Percentiles rank a stretch among this genome's conserved stretches.
phyloP scores from a whole-genome alignment of 2,329 filamentous ascomycete species.

The Talaromyces rugulosus region DNA sequence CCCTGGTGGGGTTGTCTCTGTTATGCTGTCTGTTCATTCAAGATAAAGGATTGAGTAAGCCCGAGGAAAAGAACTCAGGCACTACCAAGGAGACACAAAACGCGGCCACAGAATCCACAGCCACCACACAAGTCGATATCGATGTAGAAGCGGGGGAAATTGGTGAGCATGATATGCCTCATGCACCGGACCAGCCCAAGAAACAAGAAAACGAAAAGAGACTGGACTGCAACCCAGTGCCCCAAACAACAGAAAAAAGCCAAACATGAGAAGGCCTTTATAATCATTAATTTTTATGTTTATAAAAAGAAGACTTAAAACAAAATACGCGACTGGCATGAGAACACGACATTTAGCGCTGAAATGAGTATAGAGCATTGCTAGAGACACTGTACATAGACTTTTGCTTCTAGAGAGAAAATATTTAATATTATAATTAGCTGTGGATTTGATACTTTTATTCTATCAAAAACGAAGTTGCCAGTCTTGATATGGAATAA shows the following conservation, averaged over 20 bases:
- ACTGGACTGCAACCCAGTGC: background rate
- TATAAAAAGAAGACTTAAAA: background rate
- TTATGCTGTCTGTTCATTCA: conserved; percentile 50
- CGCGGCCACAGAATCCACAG: conserved; percentile 3
- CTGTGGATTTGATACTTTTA: background rate
- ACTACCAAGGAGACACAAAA: background rate
- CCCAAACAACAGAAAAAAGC: background rate
- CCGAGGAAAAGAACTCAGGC: conserved; percentile 24
- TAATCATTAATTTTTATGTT: background rate
- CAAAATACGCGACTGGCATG: background rate
- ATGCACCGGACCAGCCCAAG: conserved; percentile 8
- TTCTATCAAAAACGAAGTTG: background rate
- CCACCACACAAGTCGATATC: conserved; percentile 7
- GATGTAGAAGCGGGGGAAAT: conserved; percentile 4
- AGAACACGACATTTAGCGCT: background rate
- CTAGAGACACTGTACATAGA: background rate
- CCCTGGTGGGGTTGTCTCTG: conserved; percentile 50
- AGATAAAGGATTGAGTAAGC: conserved; percentile 44
- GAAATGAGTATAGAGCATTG: background rate
- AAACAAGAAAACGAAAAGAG: background rate
- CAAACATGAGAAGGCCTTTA: background rate
- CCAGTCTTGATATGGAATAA: background rate
- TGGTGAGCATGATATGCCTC: conserved; percentile 3
- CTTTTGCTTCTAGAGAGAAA: background rate
- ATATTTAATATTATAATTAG: background rate